Conservation (phyloP, 2,329 filamentous ascomycete genomes). For the Fulvia fulva region DNA sequence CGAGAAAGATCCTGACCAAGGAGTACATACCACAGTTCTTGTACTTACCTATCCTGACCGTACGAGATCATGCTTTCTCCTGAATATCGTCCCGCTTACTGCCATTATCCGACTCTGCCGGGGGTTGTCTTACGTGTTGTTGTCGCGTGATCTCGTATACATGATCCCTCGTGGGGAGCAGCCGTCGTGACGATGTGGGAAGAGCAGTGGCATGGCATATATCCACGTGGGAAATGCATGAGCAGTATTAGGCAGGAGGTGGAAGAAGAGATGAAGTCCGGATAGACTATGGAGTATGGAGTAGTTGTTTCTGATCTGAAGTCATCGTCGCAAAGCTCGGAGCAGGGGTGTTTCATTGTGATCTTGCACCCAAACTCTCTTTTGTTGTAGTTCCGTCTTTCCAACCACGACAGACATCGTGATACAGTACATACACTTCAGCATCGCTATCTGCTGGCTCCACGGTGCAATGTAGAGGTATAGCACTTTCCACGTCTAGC, state of each 20-base stretch:
- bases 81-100: neutral
- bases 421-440: no score
- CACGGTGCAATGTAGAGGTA: no score
- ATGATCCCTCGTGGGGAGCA: neutral
- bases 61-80: neutral
- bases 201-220: neutral
- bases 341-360: neutral
- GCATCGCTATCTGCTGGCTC: no score
- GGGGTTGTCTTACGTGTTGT: neutral
- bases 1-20: neutral
- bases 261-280: neutral
- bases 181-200: neutral
- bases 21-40: neutral
- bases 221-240: neutral
- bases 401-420: no score
- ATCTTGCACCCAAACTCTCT: neutral
- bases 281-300: neutral
- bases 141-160: neutral
- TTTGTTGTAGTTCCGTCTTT: no score
- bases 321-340: neutral
- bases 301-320: neutral
- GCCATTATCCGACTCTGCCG: neutral
- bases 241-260: neutral
- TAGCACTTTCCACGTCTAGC: no score
- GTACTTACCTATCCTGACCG: no score